Base-by-base conservation (phyloP, 106 monocot species). In the Acorus gramineus region DNA sequence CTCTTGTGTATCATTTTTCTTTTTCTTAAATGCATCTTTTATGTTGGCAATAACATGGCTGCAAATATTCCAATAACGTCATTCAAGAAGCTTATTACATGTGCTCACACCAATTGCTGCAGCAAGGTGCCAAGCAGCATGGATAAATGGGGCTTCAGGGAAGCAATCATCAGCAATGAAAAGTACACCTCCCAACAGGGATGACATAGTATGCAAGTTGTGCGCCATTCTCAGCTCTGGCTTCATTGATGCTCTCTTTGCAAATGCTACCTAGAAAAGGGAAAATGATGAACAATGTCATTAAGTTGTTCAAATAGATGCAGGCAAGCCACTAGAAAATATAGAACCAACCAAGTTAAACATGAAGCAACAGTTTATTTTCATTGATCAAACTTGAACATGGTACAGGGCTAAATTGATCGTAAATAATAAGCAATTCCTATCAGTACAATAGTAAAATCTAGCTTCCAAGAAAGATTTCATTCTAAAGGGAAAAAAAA, bases 51-150 rank as follows among this genome's bases (percentile, higher is more conserved):
- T 28, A 28, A 28, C 1, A 28, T 28, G 28, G 28, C 28, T 28
- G 28, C 0, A 1, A 28, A 28, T 28, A 28, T 28, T 28, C 28
- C 28, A 28, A 28, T 28, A 59, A 3, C 46, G 64, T 83, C 67
- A 86, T 64, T 93, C 83, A 63, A 93, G 93, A 77, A 93, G 89
- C 70, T 80, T 93, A 52, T 93, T 93, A 57, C 93, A 93, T 50
- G 93, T 93, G 9, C 77, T 70, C 9, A 81, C 77, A 9, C 93
- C 83, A 72, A 89, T 43, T 13, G 93, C 89, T 46, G 89, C 93
- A 42, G 93, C 93, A 14, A 89, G 86, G 61, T 93, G 93, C 93
- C 93, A 93, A 4, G 89, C 93, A 57, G 88, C 93, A 68, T 93
- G 93, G 56, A 93, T 57, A 61, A 81, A 93, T 4, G 93, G 93